phyloP scores from a whole-genome alignment of 208 protist genomes.

The Trypanosoma theileri region DNA sequence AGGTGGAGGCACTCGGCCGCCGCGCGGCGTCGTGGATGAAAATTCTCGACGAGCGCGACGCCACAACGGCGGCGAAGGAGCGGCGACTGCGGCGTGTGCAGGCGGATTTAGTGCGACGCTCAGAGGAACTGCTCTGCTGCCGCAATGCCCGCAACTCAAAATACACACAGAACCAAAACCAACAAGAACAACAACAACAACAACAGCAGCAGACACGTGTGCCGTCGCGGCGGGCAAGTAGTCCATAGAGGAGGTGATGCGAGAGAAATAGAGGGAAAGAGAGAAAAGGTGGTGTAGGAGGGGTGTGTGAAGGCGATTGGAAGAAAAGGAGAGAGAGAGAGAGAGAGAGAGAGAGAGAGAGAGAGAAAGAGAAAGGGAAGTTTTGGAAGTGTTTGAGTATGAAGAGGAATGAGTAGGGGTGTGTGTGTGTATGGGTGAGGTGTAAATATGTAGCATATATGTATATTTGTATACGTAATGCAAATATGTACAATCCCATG shows the following conservation, averaged over 20 bases:
- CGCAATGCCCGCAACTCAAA: conserved; percentile 3
- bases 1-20: conserved; percentile 70
- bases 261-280: not conserved
- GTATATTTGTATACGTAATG: no score
- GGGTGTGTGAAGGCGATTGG: not conserved
- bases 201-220: no score
- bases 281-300: not conserved
- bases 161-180: no score
- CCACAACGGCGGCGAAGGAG: conserved; percentile 55
- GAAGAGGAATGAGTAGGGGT: no score
- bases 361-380: no score
- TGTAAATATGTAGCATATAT: no score
- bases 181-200: no score
- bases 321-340: no score
- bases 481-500: no score
- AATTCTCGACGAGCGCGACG: conserved; percentile 74
- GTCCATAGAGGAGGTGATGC: not conserved
- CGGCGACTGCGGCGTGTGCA: conserved; percentile 58
- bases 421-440: no score
- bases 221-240: not conserved
- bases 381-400: no score
- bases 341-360: no score
- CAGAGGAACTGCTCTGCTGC: conserved; percentile 51
- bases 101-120: conserved; percentile 54
- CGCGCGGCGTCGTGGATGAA: conserved; percentile 67